These are phyloP conservation scores for Tetraselmis chui DNA, from an alignment of 139 green algal genomes.

Conservation along the genomic window DNA sequence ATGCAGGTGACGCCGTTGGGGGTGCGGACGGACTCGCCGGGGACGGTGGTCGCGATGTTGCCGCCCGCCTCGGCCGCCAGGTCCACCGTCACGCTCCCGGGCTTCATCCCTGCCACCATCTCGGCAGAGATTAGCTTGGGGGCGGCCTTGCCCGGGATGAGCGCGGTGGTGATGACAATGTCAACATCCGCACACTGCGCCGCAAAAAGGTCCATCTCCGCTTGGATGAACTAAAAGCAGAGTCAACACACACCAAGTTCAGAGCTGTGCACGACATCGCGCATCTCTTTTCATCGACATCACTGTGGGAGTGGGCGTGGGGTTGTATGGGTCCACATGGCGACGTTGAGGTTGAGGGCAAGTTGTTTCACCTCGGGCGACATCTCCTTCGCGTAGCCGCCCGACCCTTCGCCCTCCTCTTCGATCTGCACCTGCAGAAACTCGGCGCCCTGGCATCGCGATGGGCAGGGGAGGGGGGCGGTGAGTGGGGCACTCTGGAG, in stretches of 20 bases:
- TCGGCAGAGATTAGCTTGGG: slow-evolving; percentile 25
- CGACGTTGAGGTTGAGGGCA: no score
- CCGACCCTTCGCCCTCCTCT: slow-evolving; percentile 20
- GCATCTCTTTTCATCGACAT: no score
- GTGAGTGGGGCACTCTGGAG: no score
- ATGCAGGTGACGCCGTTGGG: slow-evolving; percentile 23
- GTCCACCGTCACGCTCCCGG: slow-evolving; percentile 30
- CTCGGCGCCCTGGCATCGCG: slow-evolving; percentile 24
- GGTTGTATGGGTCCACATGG: no score
- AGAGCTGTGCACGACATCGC: no score
- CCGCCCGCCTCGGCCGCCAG: slow-evolving; percentile 25
- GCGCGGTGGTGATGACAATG: slow-evolving; percentile 27
- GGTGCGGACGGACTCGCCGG: slow-evolving; percentile 16
- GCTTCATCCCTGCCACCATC: slow-evolving; percentile 13
- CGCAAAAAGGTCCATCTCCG: no score
- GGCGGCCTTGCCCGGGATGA: slow-evolving; percentile 22
- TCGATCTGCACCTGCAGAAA: slow-evolving; percentile 27
- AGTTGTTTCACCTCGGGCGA: no score
- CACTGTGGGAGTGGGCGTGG: no score
- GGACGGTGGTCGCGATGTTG: slow-evolving; percentile 18
- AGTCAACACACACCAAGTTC: no score
- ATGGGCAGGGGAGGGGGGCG: no score
- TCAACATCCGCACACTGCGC: no score
- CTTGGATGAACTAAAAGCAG: no score
- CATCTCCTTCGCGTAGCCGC: slow-evolving; percentile 38